Conservation (phyloP, 768 basidiomycete species). For the Macrolepiota albuminosa region DNA sequence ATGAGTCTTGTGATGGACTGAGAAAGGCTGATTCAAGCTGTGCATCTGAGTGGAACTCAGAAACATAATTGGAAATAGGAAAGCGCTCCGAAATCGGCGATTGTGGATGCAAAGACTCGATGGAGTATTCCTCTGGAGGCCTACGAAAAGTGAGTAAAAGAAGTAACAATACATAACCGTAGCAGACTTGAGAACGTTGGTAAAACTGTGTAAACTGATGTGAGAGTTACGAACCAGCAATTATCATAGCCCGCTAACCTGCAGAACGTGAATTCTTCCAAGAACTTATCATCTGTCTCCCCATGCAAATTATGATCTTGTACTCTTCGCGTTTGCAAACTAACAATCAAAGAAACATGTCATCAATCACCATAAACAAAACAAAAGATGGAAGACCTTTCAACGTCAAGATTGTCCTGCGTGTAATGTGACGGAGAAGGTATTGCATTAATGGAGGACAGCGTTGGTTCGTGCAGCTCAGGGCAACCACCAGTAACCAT, state of each 20-base stretch:
- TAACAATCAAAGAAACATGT: not conserved
- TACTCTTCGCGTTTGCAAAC: not conserved
- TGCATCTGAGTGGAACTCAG: constrained; percentile 3
- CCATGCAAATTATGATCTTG: not conserved
- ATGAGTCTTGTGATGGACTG: constrained; percentile 43
- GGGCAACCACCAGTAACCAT: not conserved
- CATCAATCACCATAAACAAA: not conserved
- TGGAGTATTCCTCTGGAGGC: constrained; percentile 15
- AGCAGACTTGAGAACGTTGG: constrained; percentile 22
- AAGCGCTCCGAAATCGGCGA: constrained; percentile 12
- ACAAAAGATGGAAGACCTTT: not conserved
- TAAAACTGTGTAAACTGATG: not conserved
- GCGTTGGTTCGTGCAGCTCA: not conserved
- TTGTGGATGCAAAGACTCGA: constrained; percentile 19
- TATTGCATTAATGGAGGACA: not conserved
- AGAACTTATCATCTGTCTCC: not conserved
- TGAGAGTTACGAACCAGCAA: not conserved
- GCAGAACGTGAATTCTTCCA: not conserved
- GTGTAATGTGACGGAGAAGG: not conserved
- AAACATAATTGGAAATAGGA: not conserved
- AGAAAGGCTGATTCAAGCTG: constrained; percentile 3
- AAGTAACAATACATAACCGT: constrained; percentile 14
- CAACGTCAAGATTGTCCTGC: not conserved
- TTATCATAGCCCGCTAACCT: not conserved
- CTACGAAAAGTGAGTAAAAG: constrained; percentile 9